These are phyloP conservation scores for Claviceps spartinae DNA, from an alignment of 2,329 filamentous ascomycete species.

Conservation along the genomic window DNA sequence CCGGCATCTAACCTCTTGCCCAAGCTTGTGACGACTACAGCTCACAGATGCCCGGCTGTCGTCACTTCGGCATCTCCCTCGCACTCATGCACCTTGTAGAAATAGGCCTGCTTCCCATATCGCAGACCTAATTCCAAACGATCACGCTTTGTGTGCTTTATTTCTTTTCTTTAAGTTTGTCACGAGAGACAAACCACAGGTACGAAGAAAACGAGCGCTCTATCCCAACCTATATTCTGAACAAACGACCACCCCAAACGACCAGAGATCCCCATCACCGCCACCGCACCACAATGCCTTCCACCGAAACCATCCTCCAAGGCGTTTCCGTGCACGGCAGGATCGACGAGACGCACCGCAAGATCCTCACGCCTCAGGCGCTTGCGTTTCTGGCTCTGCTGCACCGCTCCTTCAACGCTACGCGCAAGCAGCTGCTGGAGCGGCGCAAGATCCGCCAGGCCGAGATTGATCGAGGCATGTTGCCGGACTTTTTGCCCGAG, in stretches of 20 bases:
- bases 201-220: too few species aligned
- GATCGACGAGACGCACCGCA: slow-evolving; percentile 65
- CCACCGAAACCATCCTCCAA: slow-evolving; percentile 65
- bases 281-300: slow-evolving; percentile 38
- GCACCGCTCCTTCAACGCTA: slow-evolving; percentile 86
- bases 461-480: slow-evolving; percentile 77
- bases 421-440: slow-evolving; percentile 78
- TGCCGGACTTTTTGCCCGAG: slow-evolving; percentile 92
- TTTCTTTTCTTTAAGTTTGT: background rate
- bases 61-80: background rate
- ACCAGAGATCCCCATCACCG: background rate
- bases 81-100: too few species aligned
- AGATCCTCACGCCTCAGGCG: slow-evolving; percentile 85
- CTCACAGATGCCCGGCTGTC: background rate
- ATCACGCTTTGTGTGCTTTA: background rate
- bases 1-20: too few species aligned
- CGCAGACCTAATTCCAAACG: too few species aligned
- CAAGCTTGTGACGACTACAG: background rate
- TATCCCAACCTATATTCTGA: too few species aligned
- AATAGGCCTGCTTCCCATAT: too few species aligned
- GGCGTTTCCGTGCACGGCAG: slow-evolving; percentile 77
- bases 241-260: too few species aligned
- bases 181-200: too few species aligned
- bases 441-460: slow-evolving; percentile 76
- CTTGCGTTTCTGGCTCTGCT: slow-evolving; percentile 86